phyloP scores from a whole-genome alignment of 2,329 filamentous ascomycete species.

The Alternaria atra region DNA sequence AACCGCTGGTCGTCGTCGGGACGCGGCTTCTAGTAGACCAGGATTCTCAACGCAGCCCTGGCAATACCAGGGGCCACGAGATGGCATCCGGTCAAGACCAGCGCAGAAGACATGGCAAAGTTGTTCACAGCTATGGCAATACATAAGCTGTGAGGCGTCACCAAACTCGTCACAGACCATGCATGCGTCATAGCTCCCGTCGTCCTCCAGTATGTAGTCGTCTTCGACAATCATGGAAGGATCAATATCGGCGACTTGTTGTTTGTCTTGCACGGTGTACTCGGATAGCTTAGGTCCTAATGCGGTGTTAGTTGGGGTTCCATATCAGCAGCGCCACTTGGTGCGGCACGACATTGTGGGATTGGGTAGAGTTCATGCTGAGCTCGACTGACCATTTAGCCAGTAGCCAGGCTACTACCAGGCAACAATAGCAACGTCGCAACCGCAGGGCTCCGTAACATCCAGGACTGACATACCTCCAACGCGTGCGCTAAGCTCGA shows the following conservation, averaged over 20 bases:
- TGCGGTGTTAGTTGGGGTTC: constrained; percentile 20
- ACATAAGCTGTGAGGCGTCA: constrained; percentile 82
- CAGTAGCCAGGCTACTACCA: constrained; percentile 29
- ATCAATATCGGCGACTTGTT: constrained; percentile 90
- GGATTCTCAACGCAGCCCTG: constrained; percentile 71
- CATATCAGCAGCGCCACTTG: constrained; percentile 6
- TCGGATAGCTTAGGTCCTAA: constrained; percentile 66
- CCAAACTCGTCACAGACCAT: constrained; percentile 83
- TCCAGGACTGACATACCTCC: constrained; percentile 68
- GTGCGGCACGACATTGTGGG: constrained; percentile 13
- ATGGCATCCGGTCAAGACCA: constrained; percentile 78
- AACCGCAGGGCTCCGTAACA: constrained; percentile 24
- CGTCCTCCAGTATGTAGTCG: constrained; percentile 66
- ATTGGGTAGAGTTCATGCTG: constrained; percentile 29
- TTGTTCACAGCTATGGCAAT: constrained; percentile 91
- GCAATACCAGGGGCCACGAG: constrained; percentile 84
- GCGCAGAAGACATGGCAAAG: constrained; percentile 93
- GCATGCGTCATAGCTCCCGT: constrained; percentile 69
- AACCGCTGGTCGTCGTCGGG: constrained; percentile 32
- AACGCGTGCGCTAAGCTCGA: constrained; percentile 81
- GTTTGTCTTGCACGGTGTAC: constrained; percentile 78
- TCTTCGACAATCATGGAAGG: constrained; percentile 78
- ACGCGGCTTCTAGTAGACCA: constrained; percentile 49
- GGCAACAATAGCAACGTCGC: constrained; percentile 28
- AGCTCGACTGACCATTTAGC: constrained; percentile 45